phyloP scores from a whole-genome alignment of 208 protist species.

The Wallacemonas sp. region DNA sequence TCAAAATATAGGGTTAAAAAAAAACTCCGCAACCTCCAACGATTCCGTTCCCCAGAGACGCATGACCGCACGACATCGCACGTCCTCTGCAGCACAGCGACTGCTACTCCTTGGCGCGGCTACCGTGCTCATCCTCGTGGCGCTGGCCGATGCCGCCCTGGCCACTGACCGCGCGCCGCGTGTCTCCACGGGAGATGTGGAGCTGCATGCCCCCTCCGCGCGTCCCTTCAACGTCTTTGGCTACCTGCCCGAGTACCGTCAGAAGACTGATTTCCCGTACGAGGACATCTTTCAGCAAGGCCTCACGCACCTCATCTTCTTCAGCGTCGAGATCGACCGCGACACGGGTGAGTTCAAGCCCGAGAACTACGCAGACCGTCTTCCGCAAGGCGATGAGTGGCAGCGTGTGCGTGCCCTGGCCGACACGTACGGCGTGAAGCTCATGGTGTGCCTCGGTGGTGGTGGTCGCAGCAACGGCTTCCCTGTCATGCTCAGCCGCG shows the following conservation, averaged over 20 bases:
- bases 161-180: not conserved
- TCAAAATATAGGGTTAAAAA: too few species aligned
- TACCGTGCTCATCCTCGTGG: not conserved
- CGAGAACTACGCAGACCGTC: slow-evolving; percentile 39
- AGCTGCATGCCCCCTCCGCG: not conserved
- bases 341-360: slow-evolving; percentile 21
- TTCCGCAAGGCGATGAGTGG: slow-evolving; percentile 44
- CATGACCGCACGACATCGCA: not conserved
- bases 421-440: slow-evolving; percentile 40
- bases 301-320: slow-evolving; percentile 80
- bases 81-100: not conserved
- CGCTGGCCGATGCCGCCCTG: not conserved
- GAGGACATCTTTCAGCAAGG: slow-evolving; percentile 44
- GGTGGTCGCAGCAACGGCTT: slow-evolving; percentile 61
- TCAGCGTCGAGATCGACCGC: slow-evolving; percentile 61
- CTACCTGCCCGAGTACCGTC: slow-evolving; percentile 77
- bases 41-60: not conserved
- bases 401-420: slow-evolving; percentile 31
- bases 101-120: not conserved
- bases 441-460: slow-evolving; percentile 72
- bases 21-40: too few species aligned
- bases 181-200: not conserved
- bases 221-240: slow-evolving; percentile 60
- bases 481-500: slow-evolving; percentile 29
- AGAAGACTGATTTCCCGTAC: slow-evolving; percentile 38